These are phyloP conservation scores for Spizellomyces punctatus DNA, from an alignment of 192 early-diverging fungal genomes.

Conservation along the genomic window DNA sequence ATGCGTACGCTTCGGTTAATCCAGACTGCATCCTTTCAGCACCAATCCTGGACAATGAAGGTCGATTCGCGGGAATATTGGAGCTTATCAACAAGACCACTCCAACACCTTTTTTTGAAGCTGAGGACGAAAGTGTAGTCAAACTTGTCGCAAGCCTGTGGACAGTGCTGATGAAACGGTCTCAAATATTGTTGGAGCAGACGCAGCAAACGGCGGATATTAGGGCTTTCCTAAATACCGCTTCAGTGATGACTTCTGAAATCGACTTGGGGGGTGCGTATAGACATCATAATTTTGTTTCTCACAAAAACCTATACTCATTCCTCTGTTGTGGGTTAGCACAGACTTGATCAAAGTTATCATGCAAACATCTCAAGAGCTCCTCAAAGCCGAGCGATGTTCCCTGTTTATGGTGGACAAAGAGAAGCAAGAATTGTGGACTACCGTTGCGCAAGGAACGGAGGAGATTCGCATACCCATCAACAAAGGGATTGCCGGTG, in stretches of 20 bases:
- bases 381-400: constrained; percentile 52
- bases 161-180: constrained; percentile 34
- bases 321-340: background rate
- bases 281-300: constrained; percentile 4
- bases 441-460: constrained; percentile 53
- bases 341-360: constrained; percentile 47
- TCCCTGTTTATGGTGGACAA: constrained; percentile 52
- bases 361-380: constrained; percentile 54
- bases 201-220: constrained; percentile 47
- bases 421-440: constrained; percentile 53
- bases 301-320: background rate
- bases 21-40: constrained; percentile 50
- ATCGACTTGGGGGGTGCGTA: constrained; percentile 46
- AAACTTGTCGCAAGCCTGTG: constrained; percentile 43
- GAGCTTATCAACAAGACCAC: constrained; percentile 53
- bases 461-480: constrained; percentile 56
- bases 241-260: constrained; percentile 47
- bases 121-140: constrained; percentile 54
- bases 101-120: constrained; percentile 47
- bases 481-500: constrained; percentile 48
- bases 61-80: constrained; percentile 40
- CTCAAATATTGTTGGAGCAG: background rate
- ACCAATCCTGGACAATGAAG: constrained; percentile 33
- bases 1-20: constrained; percentile 35
- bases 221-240: constrained; percentile 47